Percentiles rank a stretch among this genome's conserved stretches.
Conservation (phyloP, 768 basidiomycete species). For the Hypholoma sublateritium region DNA sequence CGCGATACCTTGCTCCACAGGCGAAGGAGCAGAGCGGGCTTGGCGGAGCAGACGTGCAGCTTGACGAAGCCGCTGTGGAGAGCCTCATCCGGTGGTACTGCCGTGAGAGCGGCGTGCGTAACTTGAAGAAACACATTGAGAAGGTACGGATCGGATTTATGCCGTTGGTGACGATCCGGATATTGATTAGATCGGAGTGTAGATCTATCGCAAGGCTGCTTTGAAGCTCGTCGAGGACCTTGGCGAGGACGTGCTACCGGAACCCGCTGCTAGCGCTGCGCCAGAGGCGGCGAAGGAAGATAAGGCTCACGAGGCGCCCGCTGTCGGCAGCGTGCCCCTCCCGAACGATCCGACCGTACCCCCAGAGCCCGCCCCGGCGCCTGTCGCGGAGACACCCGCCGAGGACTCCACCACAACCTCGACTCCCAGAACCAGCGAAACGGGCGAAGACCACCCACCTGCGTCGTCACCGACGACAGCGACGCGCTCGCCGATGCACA, state of each 20-base stretch:
- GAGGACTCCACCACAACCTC: constrained; percentile 4
- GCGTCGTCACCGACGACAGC: constrained; percentile 41
- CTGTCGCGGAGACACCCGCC: constrained; percentile 29
- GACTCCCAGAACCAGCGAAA: constrained; percentile 36
- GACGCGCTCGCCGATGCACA: constrained; percentile 60
- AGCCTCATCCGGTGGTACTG: constrained; percentile 95
- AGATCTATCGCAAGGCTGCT: constrained; percentile 98
- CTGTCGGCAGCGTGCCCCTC: constrained; percentile 20
- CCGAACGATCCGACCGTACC: constrained; percentile 15
- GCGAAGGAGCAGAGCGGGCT: constrained; percentile 91
- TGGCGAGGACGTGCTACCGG: constrained; percentile 84
- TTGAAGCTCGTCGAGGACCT: constrained; percentile 88
- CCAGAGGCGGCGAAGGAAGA: constrained; percentile 2
- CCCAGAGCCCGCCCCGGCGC: constrained; percentile 7
- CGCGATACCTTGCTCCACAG: constrained; percentile 87
- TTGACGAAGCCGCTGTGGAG: constrained; percentile 80
- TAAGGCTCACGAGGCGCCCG: neutral
- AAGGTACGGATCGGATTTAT: constrained; percentile 56
- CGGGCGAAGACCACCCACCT: neutral
- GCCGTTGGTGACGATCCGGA: neutral
- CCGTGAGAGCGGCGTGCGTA: constrained; percentile 94
- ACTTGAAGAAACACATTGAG: constrained; percentile 97
- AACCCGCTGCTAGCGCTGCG: constrained; percentile 28
- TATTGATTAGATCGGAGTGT: neutral
- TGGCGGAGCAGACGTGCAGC: constrained; percentile 76